Evolutionary conservation across 78 protist species (phyloP).

Genomic region (Monosiga brevicollis): DNA sequence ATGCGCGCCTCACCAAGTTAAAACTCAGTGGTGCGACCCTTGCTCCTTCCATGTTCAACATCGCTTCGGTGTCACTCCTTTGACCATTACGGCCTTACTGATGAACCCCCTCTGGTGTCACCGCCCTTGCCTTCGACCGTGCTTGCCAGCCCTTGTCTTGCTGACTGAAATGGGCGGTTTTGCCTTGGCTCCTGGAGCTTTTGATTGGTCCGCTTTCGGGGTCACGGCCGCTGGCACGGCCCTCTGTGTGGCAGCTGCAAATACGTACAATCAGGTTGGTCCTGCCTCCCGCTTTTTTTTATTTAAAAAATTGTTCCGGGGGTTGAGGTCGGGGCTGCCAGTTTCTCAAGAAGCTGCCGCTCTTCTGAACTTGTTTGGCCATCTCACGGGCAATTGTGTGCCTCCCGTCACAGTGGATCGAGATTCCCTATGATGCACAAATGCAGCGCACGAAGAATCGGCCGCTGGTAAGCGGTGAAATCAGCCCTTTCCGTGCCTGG

Average conservation of each 20-base stretch:
- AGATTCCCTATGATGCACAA: conserved; percentile 19
- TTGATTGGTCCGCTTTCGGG: background rate
- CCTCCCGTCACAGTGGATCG: too few relatives aligned
- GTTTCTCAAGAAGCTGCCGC: too few relatives aligned
- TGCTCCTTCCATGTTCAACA: background rate
- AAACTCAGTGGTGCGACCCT: background rate
- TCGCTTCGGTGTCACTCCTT: background rate
- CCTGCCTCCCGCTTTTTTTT: too few relatives aligned
- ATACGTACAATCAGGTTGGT: background rate
- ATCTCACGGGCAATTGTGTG: too few relatives aligned
- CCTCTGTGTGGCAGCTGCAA: background rate
- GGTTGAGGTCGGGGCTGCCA: too few relatives aligned
- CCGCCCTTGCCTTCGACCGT: background rate
- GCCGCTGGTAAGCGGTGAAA: conserved; percentile 5
- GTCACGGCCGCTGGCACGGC: background rate
- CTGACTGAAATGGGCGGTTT: background rate
- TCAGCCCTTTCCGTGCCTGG: conserved; percentile 5
- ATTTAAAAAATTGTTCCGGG: too few relatives aligned
- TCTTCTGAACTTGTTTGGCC: too few relatives aligned
- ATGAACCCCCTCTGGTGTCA: background rate
- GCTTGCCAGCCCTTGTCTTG: background rate
- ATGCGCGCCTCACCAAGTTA: background rate
- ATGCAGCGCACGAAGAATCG: conserved; percentile 24
- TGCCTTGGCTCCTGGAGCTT: background rate
- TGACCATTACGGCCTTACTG: background rate